These are phyloP conservation scores for Salisapilia sapeloensis DNA, from an alignment of 352 stramenopile species.

Conservation along the genomic window DNA sequence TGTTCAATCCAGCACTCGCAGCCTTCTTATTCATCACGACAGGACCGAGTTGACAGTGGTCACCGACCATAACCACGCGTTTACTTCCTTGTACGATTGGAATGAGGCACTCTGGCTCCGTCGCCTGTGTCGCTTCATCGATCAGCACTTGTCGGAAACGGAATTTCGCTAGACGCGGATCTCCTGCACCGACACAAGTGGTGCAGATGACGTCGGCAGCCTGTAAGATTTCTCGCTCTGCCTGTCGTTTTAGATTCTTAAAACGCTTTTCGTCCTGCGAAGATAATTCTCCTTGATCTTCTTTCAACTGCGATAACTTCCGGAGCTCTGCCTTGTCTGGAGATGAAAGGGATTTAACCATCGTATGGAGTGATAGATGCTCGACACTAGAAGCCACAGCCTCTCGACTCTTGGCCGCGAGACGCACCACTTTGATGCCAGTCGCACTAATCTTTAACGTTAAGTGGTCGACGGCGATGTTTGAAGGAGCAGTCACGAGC, in stretches of 20 bases:
- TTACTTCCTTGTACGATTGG: slow-evolving; percentile 97
- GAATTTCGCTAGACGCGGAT: slow-evolving; percentile 96
- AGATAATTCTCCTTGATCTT: slow-evolving; percentile 88
- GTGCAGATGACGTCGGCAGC: slow-evolving; percentile 98
- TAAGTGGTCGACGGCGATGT: slow-evolving; percentile 97
- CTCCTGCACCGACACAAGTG: slow-evolving; percentile 96
- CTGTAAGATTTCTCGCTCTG: slow-evolving; percentile 94
- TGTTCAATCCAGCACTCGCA: slow-evolving; percentile 92
- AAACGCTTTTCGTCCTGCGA: slow-evolving; percentile 95
- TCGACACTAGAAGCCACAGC: slow-evolving; percentile 90
- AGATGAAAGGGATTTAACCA: slow-evolving; percentile 85
- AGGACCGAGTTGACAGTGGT: slow-evolving; percentile 96
- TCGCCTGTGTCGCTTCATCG: slow-evolving; percentile 99
- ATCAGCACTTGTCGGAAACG: slow-evolving; percentile 98
- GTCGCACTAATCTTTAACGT: slow-evolving; percentile 97
- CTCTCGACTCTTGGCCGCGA: slow-evolving; percentile 97
- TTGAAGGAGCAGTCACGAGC: slow-evolving; percentile 96
- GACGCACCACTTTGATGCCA: slow-evolving; percentile 93
- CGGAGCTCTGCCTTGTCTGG: slow-evolving; percentile 83
- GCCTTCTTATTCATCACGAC: slow-evolving; percentile 99
- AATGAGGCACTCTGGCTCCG: slow-evolving; percentile 98
- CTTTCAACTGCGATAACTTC: slow-evolving; percentile 90
- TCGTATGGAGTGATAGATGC: slow-evolving; percentile 95
- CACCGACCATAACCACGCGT: slow-evolving; percentile 98
- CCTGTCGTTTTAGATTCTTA: slow-evolving; percentile 81